These are phyloP conservation scores for Erigeron canadensis DNA, from an alignment of 129 eudicot genomes.

Conservation along the genomic window DNA sequence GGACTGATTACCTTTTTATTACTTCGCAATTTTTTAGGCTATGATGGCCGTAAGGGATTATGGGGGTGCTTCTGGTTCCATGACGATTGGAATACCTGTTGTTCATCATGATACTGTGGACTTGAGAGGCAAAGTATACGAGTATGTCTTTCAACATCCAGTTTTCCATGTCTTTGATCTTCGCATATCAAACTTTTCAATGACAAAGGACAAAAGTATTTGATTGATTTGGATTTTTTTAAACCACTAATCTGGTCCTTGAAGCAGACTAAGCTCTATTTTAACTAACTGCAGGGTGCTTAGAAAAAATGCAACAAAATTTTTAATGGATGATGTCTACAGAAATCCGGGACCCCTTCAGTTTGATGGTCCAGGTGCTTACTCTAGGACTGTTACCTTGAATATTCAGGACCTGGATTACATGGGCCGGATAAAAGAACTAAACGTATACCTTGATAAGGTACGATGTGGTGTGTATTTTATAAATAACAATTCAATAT, in stretches of 20 bases:
- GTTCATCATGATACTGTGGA: conserved; percentile 79
- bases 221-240: too few relatives aligned
- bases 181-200: too few relatives aligned
- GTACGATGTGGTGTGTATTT: conserved; percentile 28
- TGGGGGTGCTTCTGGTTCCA: conserved; percentile 75
- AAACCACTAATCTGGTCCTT: too few relatives aligned
- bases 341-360: conserved; percentile 99
- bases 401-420: conserved; percentile 93
- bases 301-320: conserved; percentile 72
- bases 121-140: conserved; percentile 81
- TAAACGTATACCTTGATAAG: conserved; percentile 81
- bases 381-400: conserved; percentile 73
- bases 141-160: conserved; percentile 43
- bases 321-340: conserved; percentile 81
- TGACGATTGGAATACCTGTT: conserved; percentile 76
- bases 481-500: not conserved
- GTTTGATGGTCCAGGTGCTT: conserved; percentile 96
- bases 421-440: conserved; percentile 94
- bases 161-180: too few relatives aligned
- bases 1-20: not conserved
- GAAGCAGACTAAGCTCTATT: too few relatives aligned
- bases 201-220: too few relatives aligned
- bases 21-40: conserved; percentile 44
- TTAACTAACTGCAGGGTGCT: not conserved
- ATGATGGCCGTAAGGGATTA: conserved; percentile 90